These are phyloP conservation scores for Bacidia rubella DNA, from an alignment of 495 filamentous ascomycete species.

Conservation along the genomic window DNA sequence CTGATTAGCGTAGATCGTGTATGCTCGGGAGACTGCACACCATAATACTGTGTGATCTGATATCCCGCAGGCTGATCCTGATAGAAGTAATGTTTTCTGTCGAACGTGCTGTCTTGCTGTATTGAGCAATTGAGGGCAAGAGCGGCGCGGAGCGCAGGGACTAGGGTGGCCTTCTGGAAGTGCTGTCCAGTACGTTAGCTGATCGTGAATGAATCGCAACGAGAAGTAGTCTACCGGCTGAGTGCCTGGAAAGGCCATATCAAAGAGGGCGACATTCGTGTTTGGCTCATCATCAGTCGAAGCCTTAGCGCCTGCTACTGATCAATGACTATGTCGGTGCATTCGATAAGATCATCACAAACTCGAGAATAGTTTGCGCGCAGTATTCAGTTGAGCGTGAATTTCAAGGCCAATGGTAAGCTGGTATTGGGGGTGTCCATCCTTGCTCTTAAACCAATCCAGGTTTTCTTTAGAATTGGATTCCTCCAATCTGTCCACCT, in stretches of 20 bases:
- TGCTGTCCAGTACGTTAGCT: slow-evolving; percentile 21
- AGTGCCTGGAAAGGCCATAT: slow-evolving; percentile 76
- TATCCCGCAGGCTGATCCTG: slow-evolving; percentile 94
- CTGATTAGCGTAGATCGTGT: neutral
- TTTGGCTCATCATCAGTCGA: slow-evolving; percentile 62
- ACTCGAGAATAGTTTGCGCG: slow-evolving; percentile 1
- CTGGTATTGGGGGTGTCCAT: slow-evolving; percentile 45
- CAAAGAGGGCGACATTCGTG: slow-evolving; percentile 74
- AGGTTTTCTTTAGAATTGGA: neutral
- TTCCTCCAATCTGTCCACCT: too few relatives aligned
- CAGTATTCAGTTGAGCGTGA: slow-evolving; percentile 74
- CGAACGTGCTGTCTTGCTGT: slow-evolving; percentile 63
- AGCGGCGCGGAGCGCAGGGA: slow-evolving; percentile 82
- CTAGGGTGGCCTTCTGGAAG: slow-evolving; percentile 70
- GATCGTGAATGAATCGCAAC: slow-evolving; percentile 9
- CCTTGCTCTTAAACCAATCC: neutral
- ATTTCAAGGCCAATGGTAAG: slow-evolving; percentile 94
- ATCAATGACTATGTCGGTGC: too few relatives aligned
- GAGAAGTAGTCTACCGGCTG: slow-evolving; percentile 44
- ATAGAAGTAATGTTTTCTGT: slow-evolving; percentile 98
- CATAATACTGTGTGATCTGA: slow-evolving; percentile 93
- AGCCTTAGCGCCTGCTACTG: slow-evolving; percentile 51
- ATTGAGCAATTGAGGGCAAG: slow-evolving; percentile 71
- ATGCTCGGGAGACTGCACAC: slow-evolving; percentile 24
- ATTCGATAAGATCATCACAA: slow-evolving; percentile 75